phyloP scores from a whole-genome alignment of 352 stramenopile genomes.

The Phytophthora uliginosa region DNA sequence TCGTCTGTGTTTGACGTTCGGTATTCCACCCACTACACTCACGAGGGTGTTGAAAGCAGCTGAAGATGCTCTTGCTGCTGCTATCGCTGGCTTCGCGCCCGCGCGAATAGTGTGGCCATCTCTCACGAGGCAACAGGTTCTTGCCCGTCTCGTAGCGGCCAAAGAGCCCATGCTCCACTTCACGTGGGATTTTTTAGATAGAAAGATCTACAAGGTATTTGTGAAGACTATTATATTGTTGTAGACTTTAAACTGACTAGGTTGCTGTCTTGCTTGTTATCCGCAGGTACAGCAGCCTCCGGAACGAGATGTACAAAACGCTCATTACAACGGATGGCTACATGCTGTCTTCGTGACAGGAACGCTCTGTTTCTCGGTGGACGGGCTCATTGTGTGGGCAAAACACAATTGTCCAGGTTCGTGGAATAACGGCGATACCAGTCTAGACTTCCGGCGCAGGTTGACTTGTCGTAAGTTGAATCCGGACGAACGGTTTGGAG shows the following conservation, averaged over 20 bases:
- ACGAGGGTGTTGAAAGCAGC: not conserved
- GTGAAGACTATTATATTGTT: not conserved
- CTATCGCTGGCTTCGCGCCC: not conserved
- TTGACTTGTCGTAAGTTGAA: not conserved
- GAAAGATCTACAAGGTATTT: not conserved
- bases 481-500: not conserved
- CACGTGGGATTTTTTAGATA: not conserved
- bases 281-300: not conserved
- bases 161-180: not conserved
- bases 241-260: too few species aligned
- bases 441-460: not conserved
- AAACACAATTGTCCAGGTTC: not conserved
- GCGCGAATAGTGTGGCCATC: not conserved
- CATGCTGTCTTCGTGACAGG: not conserved
- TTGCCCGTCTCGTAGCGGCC: not conserved
- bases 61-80: not conserved
- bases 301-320: not conserved
- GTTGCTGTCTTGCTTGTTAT: not conserved
- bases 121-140: not conserved
- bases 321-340: not conserved
- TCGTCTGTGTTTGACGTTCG: not conserved
- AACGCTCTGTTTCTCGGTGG: not conserved
- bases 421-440: not conserved
- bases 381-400: not conserved
- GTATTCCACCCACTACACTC: not conserved